Evolutionary conservation across 768 basidiomycete species (phyloP), one percentile per base, ranked within the genome.

Genomic region (Sporobolomyces roseus): DNA sequence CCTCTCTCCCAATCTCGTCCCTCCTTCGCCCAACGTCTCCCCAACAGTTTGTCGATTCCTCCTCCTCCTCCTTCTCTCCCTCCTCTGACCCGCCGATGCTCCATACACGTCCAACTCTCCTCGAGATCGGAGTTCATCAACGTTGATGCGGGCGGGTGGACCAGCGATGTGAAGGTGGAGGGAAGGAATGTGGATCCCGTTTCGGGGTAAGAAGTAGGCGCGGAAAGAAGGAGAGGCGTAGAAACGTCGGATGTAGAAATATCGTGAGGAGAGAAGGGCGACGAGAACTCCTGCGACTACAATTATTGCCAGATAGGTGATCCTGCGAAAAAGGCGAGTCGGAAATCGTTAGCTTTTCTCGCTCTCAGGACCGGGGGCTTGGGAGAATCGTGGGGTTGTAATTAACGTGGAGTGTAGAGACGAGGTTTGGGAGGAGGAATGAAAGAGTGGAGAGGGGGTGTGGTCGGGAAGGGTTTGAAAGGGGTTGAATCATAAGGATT

Each of bases 401-500:
- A 9, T 41, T 17, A n/a, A n/a, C n/a, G n/a, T n/a, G n/a, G n/a
- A n/a, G n/a, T n/a, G n/a, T n/a, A n/a, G n/a, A n/a, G n/a, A n/a
- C n/a, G n/a, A n/a, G n/a, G n/a, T n/a, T n/a, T n/a, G n/a, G n/a
- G n/a, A 17, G 38, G 17, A 41, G 10, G 38, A 17, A 41, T 17
- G 38, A 41, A 9, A 41, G 17, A 25, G 25, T 8, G 38, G 32
- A 46, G 41, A 23, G 41, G 19, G 45, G 23, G 23, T 12, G 7
- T 10, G 23, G 45, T 12, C 23, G 45, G 7, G 38, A 46, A 43
- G 53, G 25, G 8, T 49, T 54, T 55, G 6, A 46, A 27, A 14
- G 62, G 46, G 30, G 52, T 52, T 30, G 30, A 25, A n/a, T 36
- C 55, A 30, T 30, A 76, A 1, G 76, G 74, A 5, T 74, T 74